Evolutionary conservation across 805 yeast species (phyloP).

Genomic region (Tetrapisispora iriomotensis): DNA sequence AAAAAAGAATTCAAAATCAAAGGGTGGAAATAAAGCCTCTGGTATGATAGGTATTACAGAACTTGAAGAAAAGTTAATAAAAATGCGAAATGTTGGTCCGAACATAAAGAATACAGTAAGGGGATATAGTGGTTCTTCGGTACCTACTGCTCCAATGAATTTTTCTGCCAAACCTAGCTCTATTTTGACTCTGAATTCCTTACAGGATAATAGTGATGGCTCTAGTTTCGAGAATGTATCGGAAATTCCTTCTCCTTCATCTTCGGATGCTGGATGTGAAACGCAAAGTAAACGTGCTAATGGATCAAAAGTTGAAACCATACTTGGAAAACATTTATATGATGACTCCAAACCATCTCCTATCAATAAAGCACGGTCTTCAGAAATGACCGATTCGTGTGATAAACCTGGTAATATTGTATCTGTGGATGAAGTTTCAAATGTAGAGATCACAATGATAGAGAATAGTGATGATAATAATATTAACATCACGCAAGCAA

Average conservation of each 20-base stretch:
- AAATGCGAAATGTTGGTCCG: background rate
- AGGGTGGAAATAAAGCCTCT: no score
- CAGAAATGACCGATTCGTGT: background rate
- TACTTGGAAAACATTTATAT: no score
- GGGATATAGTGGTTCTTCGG: slow-evolving; percentile 29
- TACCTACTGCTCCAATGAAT: slow-evolving; percentile 23
- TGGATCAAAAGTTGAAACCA: no score
- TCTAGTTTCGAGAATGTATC: background rate
- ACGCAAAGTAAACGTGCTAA: background rate
- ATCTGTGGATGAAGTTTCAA: background rate
- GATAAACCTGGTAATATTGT: background rate
- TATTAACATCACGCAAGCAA: no score
- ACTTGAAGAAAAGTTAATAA: slow-evolving; percentile 7
- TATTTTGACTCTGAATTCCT: slow-evolving; percentile 4
- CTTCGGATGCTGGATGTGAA: background rate
- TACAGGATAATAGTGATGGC: background rate
- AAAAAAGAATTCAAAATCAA: no score
- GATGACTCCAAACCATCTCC: no score
- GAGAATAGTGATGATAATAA: background rate
- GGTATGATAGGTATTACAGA: slow-evolving; percentile 5
- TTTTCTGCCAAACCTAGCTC: slow-evolving; percentile 21
- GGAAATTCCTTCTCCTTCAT: background rate
- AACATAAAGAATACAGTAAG: no score
- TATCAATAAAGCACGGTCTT: no score
- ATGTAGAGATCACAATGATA: background rate